phyloP scores from a whole-genome alignment of 805 yeast genomes.

The Brettanomyces sp. region DNA sequence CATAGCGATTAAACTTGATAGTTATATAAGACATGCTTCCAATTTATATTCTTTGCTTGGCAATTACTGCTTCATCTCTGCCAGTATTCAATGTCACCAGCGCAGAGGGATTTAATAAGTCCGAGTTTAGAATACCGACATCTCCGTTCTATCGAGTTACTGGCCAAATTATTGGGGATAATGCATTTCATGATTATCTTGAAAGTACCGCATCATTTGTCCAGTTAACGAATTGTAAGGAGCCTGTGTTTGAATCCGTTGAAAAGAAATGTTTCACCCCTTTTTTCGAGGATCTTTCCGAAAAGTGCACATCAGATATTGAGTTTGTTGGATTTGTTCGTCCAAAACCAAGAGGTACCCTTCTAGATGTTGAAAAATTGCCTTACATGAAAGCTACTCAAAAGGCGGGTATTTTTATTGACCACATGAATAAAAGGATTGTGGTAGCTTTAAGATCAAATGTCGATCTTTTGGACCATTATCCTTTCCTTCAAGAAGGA shows the following conservation, averaged over 20 bases:
- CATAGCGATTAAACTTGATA: too few relatives aligned
- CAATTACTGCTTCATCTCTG: neutral
- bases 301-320: neutral
- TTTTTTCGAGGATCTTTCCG: neutral
- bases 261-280: neutral
- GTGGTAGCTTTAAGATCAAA: constrained; percentile 13
- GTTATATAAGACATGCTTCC: too few relatives aligned
- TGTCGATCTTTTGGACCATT: constrained; percentile 11
- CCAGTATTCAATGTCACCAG: neutral
- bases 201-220: neutral
- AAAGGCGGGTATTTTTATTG: constrained; percentile 6
- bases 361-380: neutral
- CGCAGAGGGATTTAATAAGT: neutral
- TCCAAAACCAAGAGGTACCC: neutral
- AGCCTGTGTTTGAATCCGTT: neutral
- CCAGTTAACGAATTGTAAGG: neutral
- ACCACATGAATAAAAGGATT: constrained; percentile 11
- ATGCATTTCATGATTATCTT: neutral
- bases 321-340: neutral
- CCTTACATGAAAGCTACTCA: neutral
- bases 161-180: neutral
- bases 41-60: too few relatives aligned
- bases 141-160: neutral
- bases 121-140: neutral
- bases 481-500: constrained; percentile 11